A percentile compares a stretch with the other conserved stretches of the same genome.
These are phyloP conservation scores for Pleurotus tuoliensis DNA, from an alignment of 768 basidiomycete species.

Conservation along the genomic window DNA sequence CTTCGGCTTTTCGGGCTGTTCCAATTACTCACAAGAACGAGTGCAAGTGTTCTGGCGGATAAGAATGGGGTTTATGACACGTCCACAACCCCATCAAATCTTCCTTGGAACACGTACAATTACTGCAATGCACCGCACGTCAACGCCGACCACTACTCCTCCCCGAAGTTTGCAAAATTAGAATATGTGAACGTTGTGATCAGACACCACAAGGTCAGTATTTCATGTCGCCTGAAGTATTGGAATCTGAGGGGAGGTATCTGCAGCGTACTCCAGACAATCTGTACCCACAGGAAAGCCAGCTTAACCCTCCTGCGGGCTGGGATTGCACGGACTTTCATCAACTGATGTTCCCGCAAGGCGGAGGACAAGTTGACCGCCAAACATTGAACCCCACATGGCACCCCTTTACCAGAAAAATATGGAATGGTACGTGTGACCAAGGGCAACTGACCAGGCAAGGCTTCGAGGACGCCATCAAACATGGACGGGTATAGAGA, in stretches of 20 bases:
- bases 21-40: neutral
- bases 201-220: conserved; percentile 13
- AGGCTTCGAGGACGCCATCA: conserved; percentile 12
- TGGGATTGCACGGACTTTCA: conserved; percentile 14
- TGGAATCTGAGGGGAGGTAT: too few relatives aligned
- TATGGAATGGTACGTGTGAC: conserved; percentile 17
- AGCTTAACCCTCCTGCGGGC: conserved; percentile 10
- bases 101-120: conserved; percentile 16
- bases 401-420: conserved; percentile 11
- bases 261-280: conserved; percentile 14
- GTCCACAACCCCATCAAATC: conserved; percentile 9
- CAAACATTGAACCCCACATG: conserved; percentile 11
- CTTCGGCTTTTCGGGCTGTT: neutral
- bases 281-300: conserved; percentile 12
- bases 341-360: conserved; percentile 9
- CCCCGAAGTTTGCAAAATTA: conserved; percentile 7
- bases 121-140: conserved; percentile 16
- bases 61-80: conserved; percentile 10
- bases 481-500: conserved; percentile 9
- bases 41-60: neutral
- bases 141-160: conserved; percentile 10
- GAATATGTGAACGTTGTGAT: conserved; percentile 14
- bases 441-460: conserved; percentile 11
- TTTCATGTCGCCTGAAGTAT: neutral
- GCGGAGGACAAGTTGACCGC: conserved; percentile 8